Percentiles rank a stretch among this genome's conserved stretches.
phyloP scores from a whole-genome alignment of 768 basidiomycete genomes.

The Ramaria rubella region DNA sequence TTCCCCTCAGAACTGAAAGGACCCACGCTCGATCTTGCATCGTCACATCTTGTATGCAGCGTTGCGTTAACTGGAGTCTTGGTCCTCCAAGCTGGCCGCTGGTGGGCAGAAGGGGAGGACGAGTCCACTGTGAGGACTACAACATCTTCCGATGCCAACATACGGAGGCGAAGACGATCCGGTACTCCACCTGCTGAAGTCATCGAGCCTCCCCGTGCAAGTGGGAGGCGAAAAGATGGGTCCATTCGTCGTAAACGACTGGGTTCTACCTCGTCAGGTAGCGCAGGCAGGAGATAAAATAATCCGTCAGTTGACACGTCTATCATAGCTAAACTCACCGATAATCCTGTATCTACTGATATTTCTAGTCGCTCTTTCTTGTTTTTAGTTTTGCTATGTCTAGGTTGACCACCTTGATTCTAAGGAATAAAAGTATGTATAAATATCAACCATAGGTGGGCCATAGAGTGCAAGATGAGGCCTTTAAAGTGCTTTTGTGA shows the following conservation, averaged over 20 bases:
- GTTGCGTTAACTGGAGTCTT: conserved; percentile 85
- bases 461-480: too few species aligned
- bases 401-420: too few species aligned
- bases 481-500: too few species aligned
- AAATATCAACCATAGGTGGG: too few species aligned
- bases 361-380: too few species aligned
- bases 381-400: too few species aligned
- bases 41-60: conserved; percentile 78
- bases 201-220: not conserved
- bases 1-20: conserved; percentile 58
- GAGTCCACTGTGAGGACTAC: conserved; percentile 8
- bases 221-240: not conserved
- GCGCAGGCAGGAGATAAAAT: not conserved
- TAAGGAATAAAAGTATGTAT: too few species aligned
- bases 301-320: not conserved
- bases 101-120: conserved; percentile 77
- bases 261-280: conserved; percentile 1
- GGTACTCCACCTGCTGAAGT: conserved; percentile 3
- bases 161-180: not conserved
- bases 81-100: conserved; percentile 74
- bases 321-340: not conserved
- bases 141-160: not conserved
- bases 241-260: conserved; percentile 1
- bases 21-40: conserved; percentile 72
- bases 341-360: not conserved